Conservation (phyloP, 352 stramenopile genomes). For the Pythium coloratum region DNA sequence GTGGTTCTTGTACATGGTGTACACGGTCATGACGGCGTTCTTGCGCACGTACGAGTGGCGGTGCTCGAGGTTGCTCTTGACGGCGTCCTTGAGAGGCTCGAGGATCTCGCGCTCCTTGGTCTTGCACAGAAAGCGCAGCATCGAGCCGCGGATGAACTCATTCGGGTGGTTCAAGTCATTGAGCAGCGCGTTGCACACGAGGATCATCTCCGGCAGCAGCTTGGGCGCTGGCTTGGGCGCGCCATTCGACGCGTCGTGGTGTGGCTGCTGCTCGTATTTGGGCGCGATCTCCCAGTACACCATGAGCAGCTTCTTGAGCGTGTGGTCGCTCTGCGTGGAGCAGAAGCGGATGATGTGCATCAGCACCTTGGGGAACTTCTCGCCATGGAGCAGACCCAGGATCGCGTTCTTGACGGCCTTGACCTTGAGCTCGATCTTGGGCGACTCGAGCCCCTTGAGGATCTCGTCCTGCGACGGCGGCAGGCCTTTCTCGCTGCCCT, state of each 20-base stretch:
- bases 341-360: conserved; percentile 99
- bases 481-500: conserved; percentile 53
- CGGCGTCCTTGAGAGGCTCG: conserved; percentile 85
- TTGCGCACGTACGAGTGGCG: conserved; percentile 98
- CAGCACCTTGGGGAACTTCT: conserved; percentile 97
- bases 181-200: conserved; percentile 99
- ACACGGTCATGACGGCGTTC: conserved; percentile 98
- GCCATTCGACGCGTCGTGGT: conserved; percentile 26
- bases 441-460: conserved; percentile 96
- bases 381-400: conserved; percentile 96
- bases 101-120: conserved; percentile 97
- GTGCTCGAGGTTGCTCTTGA: conserved; percentile 98
- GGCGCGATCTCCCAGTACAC: conserved; percentile 99
- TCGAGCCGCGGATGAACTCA: conserved; percentile 99
- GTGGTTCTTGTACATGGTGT: conserved; percentile 97
- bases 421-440: conserved; percentile 96
- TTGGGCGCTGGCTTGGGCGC: conserved; percentile 74
- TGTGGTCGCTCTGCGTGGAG: conserved; percentile 98
- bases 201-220: conserved; percentile 99
- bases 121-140: conserved; percentile 99
- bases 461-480: conserved; percentile 94
- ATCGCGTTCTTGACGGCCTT: conserved; percentile 98
- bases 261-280: conserved; percentile 92
- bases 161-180: conserved; percentile 99
- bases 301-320: conserved; percentile 99